Evolutionary conservation across 148 eudicot genomes (phyloP).

Genomic region (Spergularia marina): DNA sequence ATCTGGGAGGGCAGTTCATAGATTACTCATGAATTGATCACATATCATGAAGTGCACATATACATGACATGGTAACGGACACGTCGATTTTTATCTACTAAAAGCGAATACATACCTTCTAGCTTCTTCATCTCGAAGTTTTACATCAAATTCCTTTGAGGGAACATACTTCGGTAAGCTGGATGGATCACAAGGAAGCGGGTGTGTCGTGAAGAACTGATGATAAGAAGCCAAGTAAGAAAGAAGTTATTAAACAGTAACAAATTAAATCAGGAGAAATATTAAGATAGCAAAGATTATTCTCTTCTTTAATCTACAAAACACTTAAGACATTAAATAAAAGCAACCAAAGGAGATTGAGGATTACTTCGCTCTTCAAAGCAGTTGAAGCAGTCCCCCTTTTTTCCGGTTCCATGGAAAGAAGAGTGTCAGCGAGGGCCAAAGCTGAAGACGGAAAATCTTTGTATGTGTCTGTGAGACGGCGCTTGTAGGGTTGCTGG

Average conservation of each 20-base stretch:
- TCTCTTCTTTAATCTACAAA: too few species aligned
- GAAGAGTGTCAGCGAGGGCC: constrained; percentile 60
- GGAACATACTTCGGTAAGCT: constrained; percentile 78
- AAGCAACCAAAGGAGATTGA: too few species aligned
- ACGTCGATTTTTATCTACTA: background rate
- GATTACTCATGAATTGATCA: too few species aligned
- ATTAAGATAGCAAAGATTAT: too few species aligned
- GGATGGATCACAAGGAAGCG: constrained; percentile 81
- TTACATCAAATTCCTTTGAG: constrained; percentile 72
- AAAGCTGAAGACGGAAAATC: constrained; percentile 72
- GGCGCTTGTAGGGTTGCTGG: constrained; percentile 63
- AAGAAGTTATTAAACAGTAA: background rate
- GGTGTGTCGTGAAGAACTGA: constrained; percentile 74
- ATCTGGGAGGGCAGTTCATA: too few species aligned
- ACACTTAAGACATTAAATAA: too few species aligned
- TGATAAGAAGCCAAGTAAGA: constrained; percentile 2
- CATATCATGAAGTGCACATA: background rate
- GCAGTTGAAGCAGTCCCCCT: constrained; percentile 69
- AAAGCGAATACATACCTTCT: constrained; percentile 47
- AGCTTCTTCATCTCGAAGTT: constrained; percentile 70
- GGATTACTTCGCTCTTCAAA: constrained; percentile 65
- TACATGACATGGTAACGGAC: background rate
- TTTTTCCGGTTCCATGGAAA: constrained; percentile 66
- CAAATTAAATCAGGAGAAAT: background rate
- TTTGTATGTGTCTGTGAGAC: constrained; percentile 59